These are phyloP conservation scores for Candida qinlingensis DNA, from an alignment of 805 yeast species.

Conservation along the genomic window DNA sequence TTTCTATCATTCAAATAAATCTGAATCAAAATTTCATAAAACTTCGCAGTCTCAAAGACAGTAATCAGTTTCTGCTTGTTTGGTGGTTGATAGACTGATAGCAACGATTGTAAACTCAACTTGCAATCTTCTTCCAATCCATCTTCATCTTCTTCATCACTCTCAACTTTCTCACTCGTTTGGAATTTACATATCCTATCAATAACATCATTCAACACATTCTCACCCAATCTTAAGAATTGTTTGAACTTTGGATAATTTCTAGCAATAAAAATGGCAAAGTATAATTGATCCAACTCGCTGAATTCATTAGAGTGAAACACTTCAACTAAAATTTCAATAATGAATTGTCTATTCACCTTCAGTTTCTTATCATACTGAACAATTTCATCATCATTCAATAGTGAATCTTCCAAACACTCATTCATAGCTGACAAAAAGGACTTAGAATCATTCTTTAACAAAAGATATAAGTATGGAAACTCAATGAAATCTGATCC, in stretches of 20 bases:
- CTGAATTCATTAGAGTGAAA: slow-evolving; percentile 35
- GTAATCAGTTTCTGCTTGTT: slow-evolving; percentile 44
- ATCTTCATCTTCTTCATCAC: slow-evolving; percentile 17
- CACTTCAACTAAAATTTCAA: slow-evolving; percentile 65
- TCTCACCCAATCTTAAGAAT: slow-evolving; percentile 67
- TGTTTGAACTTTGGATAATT: slow-evolving; percentile 84
- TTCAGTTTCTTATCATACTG: slow-evolving; percentile 22
- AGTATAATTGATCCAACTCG: slow-evolving; percentile 26
- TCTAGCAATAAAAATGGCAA: slow-evolving; percentile 71
- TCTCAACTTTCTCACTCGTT: slow-evolving; percentile 6
- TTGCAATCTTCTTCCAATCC: slow-evolving; percentile 53
- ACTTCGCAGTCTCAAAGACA: slow-evolving; percentile 48
- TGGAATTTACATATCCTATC: slow-evolving; percentile 41
- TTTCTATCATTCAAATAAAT: slow-evolving; percentile 50
- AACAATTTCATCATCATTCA: slow-evolving; percentile 54
- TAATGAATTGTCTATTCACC: slow-evolving; percentile 69
- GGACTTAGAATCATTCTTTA: slow-evolving; percentile 51
- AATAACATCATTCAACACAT: slow-evolving; percentile 43
- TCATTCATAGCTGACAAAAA: slow-evolving; percentile 70
- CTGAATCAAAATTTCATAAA: slow-evolving; percentile 51
- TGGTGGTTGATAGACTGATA: slow-evolving; percentile 61
- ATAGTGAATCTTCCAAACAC: slow-evolving; percentile 71
- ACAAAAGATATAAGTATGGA: slow-evolving; percentile 60
- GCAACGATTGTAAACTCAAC: slow-evolving; percentile 64
- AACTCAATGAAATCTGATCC: slow-evolving; percentile 37